phyloP scores from a whole-genome alignment of 371 early-diverging fungal genomes.

The Paramicrosporidium saccamoebae region DNA sequence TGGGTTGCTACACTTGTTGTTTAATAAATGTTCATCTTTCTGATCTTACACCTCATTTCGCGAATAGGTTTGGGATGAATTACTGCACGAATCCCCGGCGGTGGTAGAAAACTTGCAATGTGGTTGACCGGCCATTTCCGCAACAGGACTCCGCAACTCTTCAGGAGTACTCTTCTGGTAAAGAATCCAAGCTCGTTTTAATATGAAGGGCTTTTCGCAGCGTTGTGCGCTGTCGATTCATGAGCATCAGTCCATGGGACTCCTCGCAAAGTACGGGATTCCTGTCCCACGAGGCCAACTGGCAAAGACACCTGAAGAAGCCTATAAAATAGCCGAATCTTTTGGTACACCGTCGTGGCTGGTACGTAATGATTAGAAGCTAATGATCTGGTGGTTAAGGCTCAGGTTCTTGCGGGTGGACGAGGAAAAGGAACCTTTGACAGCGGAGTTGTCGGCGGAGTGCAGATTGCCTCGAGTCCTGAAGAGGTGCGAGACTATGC shows the following conservation, averaged over 20 bases:
- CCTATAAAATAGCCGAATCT: conserved; percentile 40
- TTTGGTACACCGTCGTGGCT: conserved; percentile 15
- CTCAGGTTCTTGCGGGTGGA: conserved; percentile 93
- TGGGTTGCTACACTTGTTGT: too few species aligned
- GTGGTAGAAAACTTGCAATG: too few species aligned
- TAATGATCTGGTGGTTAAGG: conserved; percentile 80
- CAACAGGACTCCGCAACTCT: too few species aligned
- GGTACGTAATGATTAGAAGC: conserved; percentile 2
- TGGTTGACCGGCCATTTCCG: too few species aligned
- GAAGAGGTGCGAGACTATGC: conserved; percentile 57
- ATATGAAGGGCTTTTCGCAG: too few species aligned
- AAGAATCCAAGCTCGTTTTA: too few species aligned
- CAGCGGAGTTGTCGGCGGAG: conserved; percentile 82
- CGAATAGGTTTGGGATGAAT: too few species aligned
- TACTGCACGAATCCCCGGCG: too few species aligned
- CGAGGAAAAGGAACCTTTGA: conserved; percentile 92
- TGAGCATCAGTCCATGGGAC: conserved; percentile 72
- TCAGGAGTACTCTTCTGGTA: too few species aligned
- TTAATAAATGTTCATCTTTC: too few species aligned
- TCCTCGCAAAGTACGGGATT: conserved; percentile 64
- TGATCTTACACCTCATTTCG: too few species aligned
- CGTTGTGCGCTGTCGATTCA: conserved; percentile 90
- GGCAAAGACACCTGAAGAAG: conserved; percentile 58
- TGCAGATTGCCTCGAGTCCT: conserved; percentile 53
- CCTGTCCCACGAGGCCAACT: conserved; percentile 60